Percentiles rank a stretch among this genome's conserved stretches.
Evolutionary conservation across 148 eudicot species (phyloP).

Genomic region (Vaccinium myrtillus): DNA sequence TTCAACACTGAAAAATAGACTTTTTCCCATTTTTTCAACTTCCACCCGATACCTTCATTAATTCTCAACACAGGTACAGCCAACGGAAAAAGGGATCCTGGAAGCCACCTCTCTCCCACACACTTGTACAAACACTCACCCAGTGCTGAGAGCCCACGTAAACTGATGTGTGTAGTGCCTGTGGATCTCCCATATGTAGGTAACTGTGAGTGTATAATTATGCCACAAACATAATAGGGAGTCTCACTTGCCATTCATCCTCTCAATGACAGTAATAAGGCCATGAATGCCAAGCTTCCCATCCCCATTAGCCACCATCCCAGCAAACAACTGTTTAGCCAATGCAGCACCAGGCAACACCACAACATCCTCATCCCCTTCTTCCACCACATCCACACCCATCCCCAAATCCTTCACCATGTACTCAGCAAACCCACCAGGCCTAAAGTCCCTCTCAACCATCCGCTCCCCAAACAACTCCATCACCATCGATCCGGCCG

Average conservation of each 20-base stretch:
- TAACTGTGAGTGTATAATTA: neutral
- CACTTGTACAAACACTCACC: neutral
- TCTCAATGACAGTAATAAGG: conserved; percentile 66
- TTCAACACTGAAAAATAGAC: neutral
- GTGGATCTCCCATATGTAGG: neutral
- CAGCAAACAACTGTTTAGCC: conserved; percentile 75
- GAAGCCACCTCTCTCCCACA: neutral
- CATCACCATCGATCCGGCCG: conserved; percentile 76
- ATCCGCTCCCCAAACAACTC: conserved; percentile 81
- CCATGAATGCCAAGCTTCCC: conserved; percentile 85
- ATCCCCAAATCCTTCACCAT: conserved; percentile 95
- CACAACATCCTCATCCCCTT: conserved; percentile 38
- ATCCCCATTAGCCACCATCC: conserved; percentile 89
- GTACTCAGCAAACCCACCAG: conserved; percentile 89
- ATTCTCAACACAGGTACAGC: neutral
- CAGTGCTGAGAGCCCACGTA: neutral
- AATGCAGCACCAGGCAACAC: conserved; percentile 73
- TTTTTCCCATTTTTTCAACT: no score
- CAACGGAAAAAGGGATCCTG: neutral
- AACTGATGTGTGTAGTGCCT: neutral
- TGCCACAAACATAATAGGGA: neutral
- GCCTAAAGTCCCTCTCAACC: conserved; percentile 63
- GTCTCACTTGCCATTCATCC: conserved; percentile 65
- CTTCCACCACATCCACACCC: conserved; percentile 68
- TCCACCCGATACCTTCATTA: neutral